These are phyloP conservation scores for Solanum sejunctum DNA, from an alignment of 257 asterid genomes.

Conservation along the genomic window DNA sequence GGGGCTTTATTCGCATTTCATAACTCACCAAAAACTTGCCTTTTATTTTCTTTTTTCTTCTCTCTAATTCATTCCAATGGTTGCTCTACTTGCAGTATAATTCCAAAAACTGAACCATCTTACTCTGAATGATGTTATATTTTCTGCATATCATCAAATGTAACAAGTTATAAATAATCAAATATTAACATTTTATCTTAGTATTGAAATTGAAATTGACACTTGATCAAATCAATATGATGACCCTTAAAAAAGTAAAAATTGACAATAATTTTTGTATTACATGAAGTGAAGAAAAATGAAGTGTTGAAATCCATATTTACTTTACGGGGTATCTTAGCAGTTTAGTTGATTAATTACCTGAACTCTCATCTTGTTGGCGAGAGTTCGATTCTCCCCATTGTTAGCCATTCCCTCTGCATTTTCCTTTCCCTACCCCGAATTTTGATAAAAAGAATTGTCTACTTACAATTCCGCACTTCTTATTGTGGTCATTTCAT, in stretches of 20 bases:
- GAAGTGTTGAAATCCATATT: neutral
- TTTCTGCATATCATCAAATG: neutral
- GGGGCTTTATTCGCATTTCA: neutral
- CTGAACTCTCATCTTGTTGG: no score
- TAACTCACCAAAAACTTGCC: neutral
- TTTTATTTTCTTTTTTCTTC: neutral
- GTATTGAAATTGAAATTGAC: neutral
- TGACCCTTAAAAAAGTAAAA: rapidly evolving
- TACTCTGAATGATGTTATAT: neutral
- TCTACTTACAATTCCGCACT: neutral
- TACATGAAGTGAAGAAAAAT: neutral
- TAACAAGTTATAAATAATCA: neutral
- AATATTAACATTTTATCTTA: neutral
- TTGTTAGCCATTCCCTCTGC: no score
- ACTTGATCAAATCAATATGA: neutral
- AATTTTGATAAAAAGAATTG: no score
- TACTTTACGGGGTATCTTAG: no score
- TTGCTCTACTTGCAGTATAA: neutral
- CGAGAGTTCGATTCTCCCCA: no score
- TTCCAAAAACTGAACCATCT: neutral
- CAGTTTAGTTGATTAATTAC: no score
- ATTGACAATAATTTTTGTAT: neutral
- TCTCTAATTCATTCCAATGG: neutral
- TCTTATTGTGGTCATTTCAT: neutral
- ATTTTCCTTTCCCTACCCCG: no score